These are phyloP conservation scores for Solanum tacnaense DNA, from an alignment of 257 asterid species.

Conservation along the genomic window DNA sequence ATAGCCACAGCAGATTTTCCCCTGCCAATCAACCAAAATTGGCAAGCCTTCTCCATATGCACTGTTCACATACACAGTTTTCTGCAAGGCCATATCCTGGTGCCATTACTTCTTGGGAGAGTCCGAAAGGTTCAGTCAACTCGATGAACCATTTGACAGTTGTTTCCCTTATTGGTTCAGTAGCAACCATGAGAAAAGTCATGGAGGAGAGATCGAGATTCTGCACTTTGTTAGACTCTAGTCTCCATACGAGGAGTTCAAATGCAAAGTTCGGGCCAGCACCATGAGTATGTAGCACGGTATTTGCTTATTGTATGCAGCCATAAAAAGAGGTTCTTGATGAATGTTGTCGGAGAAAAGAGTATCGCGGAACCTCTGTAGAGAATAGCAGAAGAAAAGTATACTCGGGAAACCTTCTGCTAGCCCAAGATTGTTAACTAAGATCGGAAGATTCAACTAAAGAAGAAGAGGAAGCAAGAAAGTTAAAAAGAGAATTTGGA, in stretches of 20 bases:
- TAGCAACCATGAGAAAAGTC: constrained; percentile 63
- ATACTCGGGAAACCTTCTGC: too few species aligned
- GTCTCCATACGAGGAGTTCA: constrained; percentile 44
- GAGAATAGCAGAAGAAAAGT: too few species aligned
- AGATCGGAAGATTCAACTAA: too few species aligned
- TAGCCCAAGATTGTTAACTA: too few species aligned
- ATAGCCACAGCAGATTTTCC: constrained; percentile 54
- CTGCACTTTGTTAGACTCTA: constrained; percentile 24
- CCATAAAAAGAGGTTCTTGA: too few species aligned
- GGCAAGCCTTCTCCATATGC: constrained; percentile 53
- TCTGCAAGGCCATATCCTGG: constrained; percentile 80
- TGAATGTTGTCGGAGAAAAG: too few species aligned
- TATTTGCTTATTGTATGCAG: constrained; percentile 25
- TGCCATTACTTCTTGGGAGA: constrained; percentile 44
- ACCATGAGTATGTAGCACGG: constrained; percentile 48
- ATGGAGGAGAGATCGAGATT: constrained; percentile 41
- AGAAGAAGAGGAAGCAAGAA: too few species aligned
- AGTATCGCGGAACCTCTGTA: constrained; percentile 13
- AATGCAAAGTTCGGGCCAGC: constrained; percentile 23
- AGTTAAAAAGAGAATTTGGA: too few species aligned
- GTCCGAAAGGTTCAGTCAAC: constrained; percentile 40
- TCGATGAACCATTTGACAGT: constrained; percentile 42
- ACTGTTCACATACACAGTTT: constrained; percentile 50
- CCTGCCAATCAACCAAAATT: constrained; percentile 55
- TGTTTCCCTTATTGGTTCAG: constrained; percentile 47